Base-by-base conservation (phyloP, 2,329 filamentous ascomycete species). In the Colletotrichum sansevieriae region DNA sequence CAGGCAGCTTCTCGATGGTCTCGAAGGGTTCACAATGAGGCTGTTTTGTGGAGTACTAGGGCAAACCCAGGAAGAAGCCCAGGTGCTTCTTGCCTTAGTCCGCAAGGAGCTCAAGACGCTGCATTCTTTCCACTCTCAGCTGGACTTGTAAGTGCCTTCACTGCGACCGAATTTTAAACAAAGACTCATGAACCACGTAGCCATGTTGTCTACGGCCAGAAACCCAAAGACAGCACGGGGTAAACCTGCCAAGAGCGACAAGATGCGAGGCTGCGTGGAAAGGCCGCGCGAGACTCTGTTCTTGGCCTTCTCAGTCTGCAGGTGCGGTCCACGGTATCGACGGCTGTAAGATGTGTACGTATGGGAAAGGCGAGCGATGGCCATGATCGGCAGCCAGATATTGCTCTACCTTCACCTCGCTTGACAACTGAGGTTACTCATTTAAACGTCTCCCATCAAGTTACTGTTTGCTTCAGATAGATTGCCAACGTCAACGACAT, bases 41-140 rank as follows among this genome's bases (percentile, higher is more conserved):
- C n/a, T 54, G 0, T 54, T 54, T 62, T 78, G 76, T 3, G 73
- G 74, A 29, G 72, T 75, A 10, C 69, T 76, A n/a, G 74, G 74
- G 1, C 78, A 76, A 77, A 63, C 52, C 0, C 54, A 65, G 49
- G 56, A 74, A n/a, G 75, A 78, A 51, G 74, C 71, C 15, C 52
- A 74, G 18, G 72, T 73, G 0, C 70, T 78, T 37, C 72, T 76
- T 29, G 74, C 72, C 3, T 66, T 70, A 0, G 76, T 77, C 1
- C 73, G 73, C 13, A 74, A 73, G 37, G 77, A 77, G 65, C 49
- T 79, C 52, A 75, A 71, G 65, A 37, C 15, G 13, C 29, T 54
- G 2, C 51, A 54, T n/a, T 35, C 29, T 11, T 54, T 20, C n/a
- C 29, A 54, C n/a, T 33, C 33, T 71, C 47, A 51, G 47, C 47